These are phyloP conservation scores for Lecanoromycetidae sp. DNA, from an alignment of 2,329 filamentous ascomycete genomes.

Conservation along the genomic window DNA sequence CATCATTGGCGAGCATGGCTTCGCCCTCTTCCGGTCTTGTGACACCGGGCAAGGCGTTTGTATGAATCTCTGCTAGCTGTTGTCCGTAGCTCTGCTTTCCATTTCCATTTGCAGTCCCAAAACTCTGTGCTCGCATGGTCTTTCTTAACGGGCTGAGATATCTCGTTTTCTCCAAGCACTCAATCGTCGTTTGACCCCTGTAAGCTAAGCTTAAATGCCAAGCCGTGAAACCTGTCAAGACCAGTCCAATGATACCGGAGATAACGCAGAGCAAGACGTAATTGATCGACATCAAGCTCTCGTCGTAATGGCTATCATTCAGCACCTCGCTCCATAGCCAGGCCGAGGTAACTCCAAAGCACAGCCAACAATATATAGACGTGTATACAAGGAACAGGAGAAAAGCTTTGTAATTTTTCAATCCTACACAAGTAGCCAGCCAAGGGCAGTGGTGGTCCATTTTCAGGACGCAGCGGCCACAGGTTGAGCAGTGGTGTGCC, in stretches of 20 bases:
- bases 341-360: constrained; percentile 60
- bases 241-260: constrained; percentile 79
- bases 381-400: constrained; percentile 85
- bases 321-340: constrained; percentile 84
- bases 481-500: constrained; percentile 92
- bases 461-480: constrained; percentile 86
- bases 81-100: constrained; percentile 51
- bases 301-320: constrained; percentile 55
- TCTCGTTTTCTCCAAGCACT: constrained; percentile 88
- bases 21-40: constrained; percentile 75
- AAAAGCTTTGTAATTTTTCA: constrained; percentile 93
- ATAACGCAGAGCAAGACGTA: constrained; percentile 80
- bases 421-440: constrained; percentile 88
- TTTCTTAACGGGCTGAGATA: constrained; percentile 73
- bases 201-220: constrained; percentile 82
- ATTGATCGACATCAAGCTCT: constrained; percentile 75
- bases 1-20: constrained; percentile 30
- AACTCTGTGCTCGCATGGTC: constrained; percentile 53
- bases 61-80: constrained; percentile 68
- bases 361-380: constrained; percentile 69
- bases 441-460: constrained; percentile 99
- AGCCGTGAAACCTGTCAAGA: constrained; percentile 73
- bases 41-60: constrained; percentile 67
- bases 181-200: constrained; percentile 82
- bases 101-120: constrained; percentile 41